phyloP scores from a whole-genome alignment of 306 rosid species.

The Corylus americana region DNA sequence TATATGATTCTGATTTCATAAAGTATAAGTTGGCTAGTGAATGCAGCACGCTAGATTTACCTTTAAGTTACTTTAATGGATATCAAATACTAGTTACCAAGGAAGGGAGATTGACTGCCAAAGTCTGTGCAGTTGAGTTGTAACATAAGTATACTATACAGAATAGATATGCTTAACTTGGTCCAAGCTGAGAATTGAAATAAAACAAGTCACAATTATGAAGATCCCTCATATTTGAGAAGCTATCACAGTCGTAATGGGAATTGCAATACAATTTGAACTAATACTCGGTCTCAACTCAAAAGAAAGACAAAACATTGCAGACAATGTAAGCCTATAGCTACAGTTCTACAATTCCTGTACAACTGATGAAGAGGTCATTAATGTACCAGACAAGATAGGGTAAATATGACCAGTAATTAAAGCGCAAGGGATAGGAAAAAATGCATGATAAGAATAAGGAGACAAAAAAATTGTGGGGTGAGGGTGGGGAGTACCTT shows the following conservation, averaged over 20 bases:
- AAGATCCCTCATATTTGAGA: background rate
- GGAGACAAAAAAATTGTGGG: background rate
- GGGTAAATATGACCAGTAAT: constrained; percentile 11
- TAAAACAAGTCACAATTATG: background rate
- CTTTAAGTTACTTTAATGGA: background rate
- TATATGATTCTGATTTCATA: constrained; percentile 2
- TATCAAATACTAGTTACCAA: background rate
- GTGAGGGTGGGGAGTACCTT: constrained; percentile 49
- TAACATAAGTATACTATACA: constrained; percentile 14
- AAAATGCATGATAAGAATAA: background rate
- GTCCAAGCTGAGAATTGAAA: background rate
- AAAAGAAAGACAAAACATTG: background rate
- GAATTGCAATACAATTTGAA: background rate
- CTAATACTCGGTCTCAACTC: background rate
- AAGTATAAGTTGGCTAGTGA: background rate
- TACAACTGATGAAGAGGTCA: background rate
- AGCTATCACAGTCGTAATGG: background rate
- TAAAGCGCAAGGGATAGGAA: constrained; percentile 13
- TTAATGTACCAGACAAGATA: background rate
- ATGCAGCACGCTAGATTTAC: constrained; percentile 8
- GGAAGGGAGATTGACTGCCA: background rate
- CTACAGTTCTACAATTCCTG: background rate
- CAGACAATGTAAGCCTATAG: background rate
- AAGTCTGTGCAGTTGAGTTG: background rate
- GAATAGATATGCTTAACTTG: constrained; percentile 12